Evolutionary conservation across 2,329 filamentous ascomycete genomes (phyloP), one percentile per base, ranked within the genome.

Genomic region (Pezicula rhizophila): DNA sequence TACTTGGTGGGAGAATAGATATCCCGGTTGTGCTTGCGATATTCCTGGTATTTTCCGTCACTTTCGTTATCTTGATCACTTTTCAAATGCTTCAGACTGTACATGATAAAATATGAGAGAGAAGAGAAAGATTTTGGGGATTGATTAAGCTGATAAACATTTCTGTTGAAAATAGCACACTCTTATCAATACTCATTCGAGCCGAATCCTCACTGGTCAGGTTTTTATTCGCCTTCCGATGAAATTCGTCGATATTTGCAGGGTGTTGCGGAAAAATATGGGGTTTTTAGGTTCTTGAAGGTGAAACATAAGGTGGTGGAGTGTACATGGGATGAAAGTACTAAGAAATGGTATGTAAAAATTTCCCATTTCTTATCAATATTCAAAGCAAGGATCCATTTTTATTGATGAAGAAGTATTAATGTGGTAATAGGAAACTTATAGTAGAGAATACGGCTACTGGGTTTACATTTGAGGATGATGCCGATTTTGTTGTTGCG

Each of bases 111-210:
- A 26, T 25, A 2, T 26, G 14, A 23, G 23, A 23, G 23, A 23
- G 23, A 23, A 23, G 23, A 23, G 5, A 23, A 23, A 23, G 23
- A 4, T 23, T 7, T 23, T 2, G 23, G 23, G 6, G 6, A 7
- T 23, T 23, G 2, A 4, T 23, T 23, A 23, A 23, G 23, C 3
- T 23, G 23, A 23, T 23, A 23, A 23, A 5, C 6, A 5, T 1
- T 5, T 23, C 6, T 23, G 6, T 23, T 23, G 23, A 23, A 23
- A 23, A 23, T 23, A 47, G 43, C 38, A n/a, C 47, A 81, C 64
- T 79, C 76, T 1, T 82, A 81, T 63, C 75, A 70, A 42, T 80
- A 72, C 59, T 78, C 73, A 8, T 82, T 81, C 54, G 78, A 76
- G 39, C 76, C 78, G 47, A 80, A 79, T 45, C 65, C 75, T 1